Evolutionary conservation across 2,329 filamentous ascomycete genomes (phyloP), one percentile per base, ranked within the genome.

Genomic region (Triangularia setosa): DNA sequence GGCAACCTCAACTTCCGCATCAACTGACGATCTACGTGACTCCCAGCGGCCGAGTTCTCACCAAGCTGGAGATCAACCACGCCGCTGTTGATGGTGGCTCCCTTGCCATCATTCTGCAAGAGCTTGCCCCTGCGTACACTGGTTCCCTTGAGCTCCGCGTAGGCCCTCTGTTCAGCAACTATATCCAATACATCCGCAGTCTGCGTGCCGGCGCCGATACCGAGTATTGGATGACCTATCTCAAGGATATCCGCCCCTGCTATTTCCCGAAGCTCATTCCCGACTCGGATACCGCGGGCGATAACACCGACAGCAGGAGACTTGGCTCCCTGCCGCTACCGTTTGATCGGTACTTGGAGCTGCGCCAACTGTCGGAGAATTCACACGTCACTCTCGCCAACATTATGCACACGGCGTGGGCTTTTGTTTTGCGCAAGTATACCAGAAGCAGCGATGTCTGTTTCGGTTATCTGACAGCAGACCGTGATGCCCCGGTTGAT

Each of bases 331-430:
- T 58, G 1, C 18, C 58, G 3, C 62, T 70, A 24, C 48, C 61
- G 11, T 71, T 71, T 35, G 55, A 64, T 28, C 67, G 65, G 27
- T 71, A 62, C 58, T 1, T 52, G 14, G 68, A 68, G 30, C 68
- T 71, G 27, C 65, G 70, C 0, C 64, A 44, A 4, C 64, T 71
- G 3, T 69, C 69, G 0, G 65, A 69, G 25, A 44, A 24, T 12
- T 63, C 64, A 2, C 65, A 67, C 2, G 64, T 70, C 25, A 72
- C 70, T 0, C 64, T 71, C 23, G 68, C 70, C 62, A 71, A 69
- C 61, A 67, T 72, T n/a, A 70, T 71, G 63, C 68, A 71, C 55
- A 66, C 67, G 1, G 69, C 70, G 8, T 72, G 70, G 70, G 68
- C 66, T 5, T 59, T 72, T 11, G 67, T 72, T 4, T 62, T 72